Evolutionary conservation across 805 yeast species (phyloP).

Genomic region (Saccharomyces cerevisiae): DNA sequence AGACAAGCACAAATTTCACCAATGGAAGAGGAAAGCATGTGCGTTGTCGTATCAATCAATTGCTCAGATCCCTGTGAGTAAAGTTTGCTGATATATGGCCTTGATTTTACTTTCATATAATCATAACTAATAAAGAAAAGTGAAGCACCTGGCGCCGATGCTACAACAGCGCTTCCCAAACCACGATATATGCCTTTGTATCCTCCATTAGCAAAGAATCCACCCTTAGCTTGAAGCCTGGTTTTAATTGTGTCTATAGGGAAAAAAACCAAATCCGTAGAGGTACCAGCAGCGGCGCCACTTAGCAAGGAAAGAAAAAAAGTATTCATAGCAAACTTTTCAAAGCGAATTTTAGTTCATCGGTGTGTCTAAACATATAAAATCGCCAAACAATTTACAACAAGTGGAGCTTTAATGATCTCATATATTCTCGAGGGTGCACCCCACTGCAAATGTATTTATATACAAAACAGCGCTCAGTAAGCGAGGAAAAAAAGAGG

Average conservation of each 20-base stretch:
- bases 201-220: constrained; percentile 89
- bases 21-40: constrained; percentile 79
- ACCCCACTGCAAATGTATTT: neutral
- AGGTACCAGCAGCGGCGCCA: constrained; percentile 95
- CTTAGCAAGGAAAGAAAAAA: constrained; percentile 34
- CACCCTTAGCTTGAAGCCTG: constrained; percentile 89
- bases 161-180: constrained; percentile 85
- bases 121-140: constrained; percentile 81
- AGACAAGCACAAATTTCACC: constrained; percentile 93
- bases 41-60: constrained; percentile 41
- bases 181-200: constrained; percentile 88
- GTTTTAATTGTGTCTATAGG: constrained; percentile 96
- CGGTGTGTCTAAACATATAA: neutral
- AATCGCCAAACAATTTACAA: neutral
- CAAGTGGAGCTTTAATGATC: neutral
- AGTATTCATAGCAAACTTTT: neutral
- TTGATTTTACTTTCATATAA: constrained; percentile 45
- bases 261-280: constrained; percentile 88
- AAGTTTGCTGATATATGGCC: constrained; percentile 30
- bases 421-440: neutral
- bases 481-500: neutral
- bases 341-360: neutral
- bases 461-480: neutral
- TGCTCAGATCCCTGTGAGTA: constrained; percentile 16
- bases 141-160: constrained; percentile 86